Percentiles rank a stretch among this genome's conserved stretches.
phyloP scores from a whole-genome alignment of 2,329 filamentous ascomycete species.

The Sphaerulina vaccinii region DNA sequence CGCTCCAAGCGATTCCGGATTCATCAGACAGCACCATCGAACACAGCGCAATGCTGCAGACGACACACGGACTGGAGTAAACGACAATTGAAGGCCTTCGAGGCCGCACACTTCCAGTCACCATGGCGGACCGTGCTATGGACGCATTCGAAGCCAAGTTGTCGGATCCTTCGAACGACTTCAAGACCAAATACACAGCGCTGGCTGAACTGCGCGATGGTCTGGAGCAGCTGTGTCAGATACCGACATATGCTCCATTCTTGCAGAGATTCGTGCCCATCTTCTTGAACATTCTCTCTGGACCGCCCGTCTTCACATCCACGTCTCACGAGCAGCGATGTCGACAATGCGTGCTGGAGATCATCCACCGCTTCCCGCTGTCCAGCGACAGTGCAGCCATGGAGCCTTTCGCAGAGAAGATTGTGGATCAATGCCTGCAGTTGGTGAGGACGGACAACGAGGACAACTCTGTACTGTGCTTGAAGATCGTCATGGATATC shows the following conservation, averaged over 20 bases:
- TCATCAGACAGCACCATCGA: background rate
- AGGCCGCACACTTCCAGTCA: slow-evolving; percentile 2
- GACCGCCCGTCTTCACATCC: slow-evolving; percentile 86
- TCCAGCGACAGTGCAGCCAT: slow-evolving; percentile 65
- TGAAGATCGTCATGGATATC: slow-evolving; percentile 97
- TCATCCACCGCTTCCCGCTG: slow-evolving; percentile 81
- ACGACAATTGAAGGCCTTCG: background rate
- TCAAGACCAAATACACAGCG: slow-evolving; percentile 76
- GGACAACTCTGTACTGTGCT: slow-evolving; percentile 96
- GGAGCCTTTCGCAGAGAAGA: slow-evolving; percentile 82
- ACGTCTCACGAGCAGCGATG: slow-evolving; percentile 90
- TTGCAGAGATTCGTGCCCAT: slow-evolving; percentile 85
- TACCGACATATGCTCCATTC: slow-evolving; percentile 74
- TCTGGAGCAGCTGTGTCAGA: slow-evolving; percentile 82
- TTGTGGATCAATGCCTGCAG: slow-evolving; percentile 86
- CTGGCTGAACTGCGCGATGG: slow-evolving; percentile 86
- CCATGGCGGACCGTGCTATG: slow-evolving; percentile 44
- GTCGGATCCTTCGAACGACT: slow-evolving; percentile 56
- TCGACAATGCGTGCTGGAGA: slow-evolving; percentile 90
- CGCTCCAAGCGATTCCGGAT: background rate
- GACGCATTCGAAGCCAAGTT: slow-evolving; percentile 50
- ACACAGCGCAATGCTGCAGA: background rate
- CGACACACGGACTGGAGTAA: background rate
- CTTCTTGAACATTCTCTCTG: slow-evolving; percentile 80
- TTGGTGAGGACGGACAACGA: slow-evolving; percentile 92